Evolutionary conservation across 106 monocot genomes (phyloP).

Genomic region (Narthecium ossifragum): DNA sequence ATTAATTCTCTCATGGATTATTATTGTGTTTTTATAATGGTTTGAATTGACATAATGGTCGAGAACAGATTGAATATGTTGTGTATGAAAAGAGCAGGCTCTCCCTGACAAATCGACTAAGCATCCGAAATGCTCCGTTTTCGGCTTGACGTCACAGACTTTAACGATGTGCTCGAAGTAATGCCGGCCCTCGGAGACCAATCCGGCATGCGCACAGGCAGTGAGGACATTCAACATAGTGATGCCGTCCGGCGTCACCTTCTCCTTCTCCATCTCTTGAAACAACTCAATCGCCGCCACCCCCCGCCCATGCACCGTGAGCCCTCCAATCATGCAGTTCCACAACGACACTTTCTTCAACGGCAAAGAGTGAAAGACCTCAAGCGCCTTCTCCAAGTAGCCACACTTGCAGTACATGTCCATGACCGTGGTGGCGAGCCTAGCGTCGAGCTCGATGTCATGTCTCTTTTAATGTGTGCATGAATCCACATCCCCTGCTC

Average conservation of each 20-base stretch:
- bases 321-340: slow-evolving; percentile 40
- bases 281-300: slow-evolving; percentile 25
- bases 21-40: no score
- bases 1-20: no score
- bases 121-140: slow-evolving; percentile 32
- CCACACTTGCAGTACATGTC: slow-evolving; percentile 61
- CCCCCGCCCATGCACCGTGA: slow-evolving; percentile 26
- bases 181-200: slow-evolving; percentile 25
- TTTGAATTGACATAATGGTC: no score
- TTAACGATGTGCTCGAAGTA: slow-evolving; percentile 21
- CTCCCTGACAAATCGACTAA: slow-evolving; percentile 29
- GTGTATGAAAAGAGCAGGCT: no score
- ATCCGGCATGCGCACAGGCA: slow-evolving; percentile 31
- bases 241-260: slow-evolving; percentile 25
- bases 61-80: no score
- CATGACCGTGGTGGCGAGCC: slow-evolving; percentile 9
- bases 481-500: slow-evolving; percentile 32
- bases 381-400: slow-evolving; percentile 22
- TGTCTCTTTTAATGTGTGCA: slow-evolving; percentile 26
- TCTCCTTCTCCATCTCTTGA: slow-evolving; percentile 19
- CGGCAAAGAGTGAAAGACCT: slow-evolving; percentile 27
- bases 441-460: slow-evolving; percentile 24
- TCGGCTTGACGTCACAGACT: slow-evolving; percentile 13
- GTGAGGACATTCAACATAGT: slow-evolving; percentile 25
- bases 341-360: slow-evolving; percentile 25